Evolutionary conservation across 139 green algal genomes (phyloP).

Genomic region (Raphidocelis subcapitata): DNA sequence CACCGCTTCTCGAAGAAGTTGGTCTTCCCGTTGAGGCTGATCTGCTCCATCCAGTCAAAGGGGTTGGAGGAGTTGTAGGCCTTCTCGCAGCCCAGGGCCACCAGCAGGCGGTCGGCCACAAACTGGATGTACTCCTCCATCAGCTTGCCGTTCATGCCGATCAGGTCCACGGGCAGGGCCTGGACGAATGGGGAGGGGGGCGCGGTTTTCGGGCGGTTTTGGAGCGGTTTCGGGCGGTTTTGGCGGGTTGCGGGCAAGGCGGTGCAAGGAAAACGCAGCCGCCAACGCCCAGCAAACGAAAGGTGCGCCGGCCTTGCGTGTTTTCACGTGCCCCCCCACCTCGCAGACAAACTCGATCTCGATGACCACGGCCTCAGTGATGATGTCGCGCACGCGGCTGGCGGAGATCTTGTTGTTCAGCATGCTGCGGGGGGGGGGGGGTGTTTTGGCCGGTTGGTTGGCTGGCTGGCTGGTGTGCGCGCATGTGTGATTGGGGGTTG

Average conservation of each 20-base stretch:
- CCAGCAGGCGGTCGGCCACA: slow-evolving; percentile 93
- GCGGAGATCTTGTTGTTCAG: slow-evolving; percentile 79
- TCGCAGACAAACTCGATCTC: slow-evolving; percentile 97
- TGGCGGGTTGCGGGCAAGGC: no score
- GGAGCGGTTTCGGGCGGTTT: slow-evolving; percentile 11
- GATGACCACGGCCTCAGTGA: slow-evolving; percentile 90
- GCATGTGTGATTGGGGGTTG: no score
- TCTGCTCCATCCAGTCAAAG: slow-evolving; percentile 98
- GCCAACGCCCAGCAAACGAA: no score
- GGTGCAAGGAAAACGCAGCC: no score
- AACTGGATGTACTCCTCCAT: slow-evolving; percentile 98
- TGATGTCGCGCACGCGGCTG: slow-evolving; percentile 71
- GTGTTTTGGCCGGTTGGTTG: no score
- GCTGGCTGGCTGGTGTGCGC: no score
- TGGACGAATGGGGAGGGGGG: background rate
- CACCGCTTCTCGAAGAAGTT: slow-evolving; percentile 95
- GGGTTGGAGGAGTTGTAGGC: slow-evolving; percentile 82
- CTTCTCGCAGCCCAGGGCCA: slow-evolving; percentile 83
- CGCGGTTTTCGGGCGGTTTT: background rate
- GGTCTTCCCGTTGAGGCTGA: slow-evolving; percentile 87
- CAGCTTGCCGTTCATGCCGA: slow-evolving; percentile 83
- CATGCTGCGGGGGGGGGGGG: slow-evolving; percentile 50
- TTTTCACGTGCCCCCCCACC: slow-evolving; percentile 5
- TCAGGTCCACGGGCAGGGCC: slow-evolving; percentile 76
- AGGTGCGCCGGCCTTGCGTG: no score